Percentiles rank a stretch among this genome's conserved stretches.
phyloP scores from a whole-genome alignment of 331 rosid genomes.

The Arachis monticola region DNA sequence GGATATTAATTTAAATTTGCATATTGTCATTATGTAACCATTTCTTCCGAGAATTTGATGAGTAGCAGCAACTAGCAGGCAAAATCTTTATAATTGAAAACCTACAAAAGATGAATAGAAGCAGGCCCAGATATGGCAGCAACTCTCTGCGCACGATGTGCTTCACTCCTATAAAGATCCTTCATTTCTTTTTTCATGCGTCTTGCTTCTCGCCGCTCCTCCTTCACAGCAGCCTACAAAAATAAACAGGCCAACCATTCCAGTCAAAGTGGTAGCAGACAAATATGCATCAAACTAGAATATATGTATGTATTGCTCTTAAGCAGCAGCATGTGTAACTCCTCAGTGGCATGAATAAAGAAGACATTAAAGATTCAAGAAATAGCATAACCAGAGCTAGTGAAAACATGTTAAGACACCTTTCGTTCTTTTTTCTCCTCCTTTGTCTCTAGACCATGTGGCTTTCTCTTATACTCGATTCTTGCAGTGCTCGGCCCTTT shows the following conservation, averaged over 20 bases:
- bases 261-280: constrained; percentile 4
- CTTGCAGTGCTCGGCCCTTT: constrained; percentile 46
- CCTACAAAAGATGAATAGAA: constrained; percentile 77
- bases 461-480: constrained; percentile 70
- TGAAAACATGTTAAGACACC: constrained; percentile 49
- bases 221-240: constrained; percentile 79
- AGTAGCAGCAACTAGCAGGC: neutral
- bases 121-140: constrained; percentile 85
- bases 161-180: constrained; percentile 76
- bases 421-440: constrained; percentile 93
- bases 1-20: neutral
- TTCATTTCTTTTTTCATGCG: constrained; percentile 78
- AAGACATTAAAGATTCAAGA: constrained; percentile 17
- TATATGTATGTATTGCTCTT: neutral
- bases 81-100: constrained; percentile 16
- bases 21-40: neutral
- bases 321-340: neutral
- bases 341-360: neutral
- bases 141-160: constrained; percentile 79
- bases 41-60: too few relatives aligned
- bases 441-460: constrained; percentile 74
- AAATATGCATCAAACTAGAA: constrained; percentile 2
- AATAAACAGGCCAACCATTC: neutral
- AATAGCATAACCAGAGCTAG: constrained; percentile 10
- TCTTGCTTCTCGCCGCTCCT: constrained; percentile 81